phyloP scores from a whole-genome alignment of 768 basidiomycete species.

The Termitomyces heimii region DNA sequence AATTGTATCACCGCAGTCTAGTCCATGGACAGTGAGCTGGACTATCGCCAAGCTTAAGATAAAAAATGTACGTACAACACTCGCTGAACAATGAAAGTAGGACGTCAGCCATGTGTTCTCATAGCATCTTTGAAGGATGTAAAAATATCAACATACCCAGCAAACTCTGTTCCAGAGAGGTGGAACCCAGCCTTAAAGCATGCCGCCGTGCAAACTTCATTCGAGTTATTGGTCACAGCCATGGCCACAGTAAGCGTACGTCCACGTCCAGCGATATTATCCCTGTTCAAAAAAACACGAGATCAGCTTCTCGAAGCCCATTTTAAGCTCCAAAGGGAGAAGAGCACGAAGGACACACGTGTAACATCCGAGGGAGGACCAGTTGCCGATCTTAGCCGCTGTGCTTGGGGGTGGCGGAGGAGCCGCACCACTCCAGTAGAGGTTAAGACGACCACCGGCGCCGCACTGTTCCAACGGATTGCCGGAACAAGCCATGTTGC shows the following conservation, averaged over 20 bases:
- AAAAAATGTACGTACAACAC: slow-evolving; percentile 42
- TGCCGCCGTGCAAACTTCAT: slow-evolving; percentile 52
- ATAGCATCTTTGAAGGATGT: slow-evolving; percentile 3
- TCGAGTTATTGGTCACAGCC: slow-evolving; percentile 34
- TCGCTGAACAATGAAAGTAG: slow-evolving; percentile 34
- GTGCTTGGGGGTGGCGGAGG: slow-evolving; percentile 53
- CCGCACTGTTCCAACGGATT: slow-evolving; percentile 55
- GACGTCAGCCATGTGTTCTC: slow-evolving; percentile 3
- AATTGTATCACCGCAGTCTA: slow-evolving; percentile 47
- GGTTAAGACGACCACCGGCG: slow-evolving; percentile 48
- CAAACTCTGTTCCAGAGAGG: slow-evolving; percentile 33
- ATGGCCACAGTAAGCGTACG: slow-evolving; percentile 33
- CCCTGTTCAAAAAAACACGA: slow-evolving; percentile 27
- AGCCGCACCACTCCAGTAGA: slow-evolving; percentile 56
- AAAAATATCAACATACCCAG: slow-evolving; percentile 27
- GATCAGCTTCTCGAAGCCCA: slow-evolving; percentile 31
- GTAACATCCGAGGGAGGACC: slow-evolving; percentile 73
- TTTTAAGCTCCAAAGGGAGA: slow-evolving; percentile 11
- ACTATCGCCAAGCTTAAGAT: not conserved
- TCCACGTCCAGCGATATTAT: slow-evolving; percentile 35
- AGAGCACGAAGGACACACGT: slow-evolving; percentile 33
- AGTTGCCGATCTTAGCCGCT: slow-evolving; percentile 50
- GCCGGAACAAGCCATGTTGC: slow-evolving; percentile 58
- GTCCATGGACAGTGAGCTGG: not conserved
- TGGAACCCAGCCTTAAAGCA: slow-evolving; percentile 50